Evolutionary conservation across 345 rosid species (phyloP), one percentile per base, ranked within the genome.

Genomic region (Citrus hindsii): DNA sequence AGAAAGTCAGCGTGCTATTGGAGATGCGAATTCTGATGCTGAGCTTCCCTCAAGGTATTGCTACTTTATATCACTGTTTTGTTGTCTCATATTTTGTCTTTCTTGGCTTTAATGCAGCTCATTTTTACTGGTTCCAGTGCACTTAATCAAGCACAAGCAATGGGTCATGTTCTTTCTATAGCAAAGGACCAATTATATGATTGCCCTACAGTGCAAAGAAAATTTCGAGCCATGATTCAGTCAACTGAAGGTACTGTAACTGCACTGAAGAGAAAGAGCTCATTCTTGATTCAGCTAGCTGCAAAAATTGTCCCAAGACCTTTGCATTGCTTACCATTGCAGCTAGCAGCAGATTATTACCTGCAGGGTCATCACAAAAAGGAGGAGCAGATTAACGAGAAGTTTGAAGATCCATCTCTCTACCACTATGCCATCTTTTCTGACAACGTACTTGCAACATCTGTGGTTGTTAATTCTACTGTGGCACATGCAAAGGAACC

Each of bases 391-490:
- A 82, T 79, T 74, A 83, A 79, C 73, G 89, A 75, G 42, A 92
- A 90, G 81, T 80, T 92, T 73, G 93, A 89, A 85, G 93, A 90
- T 85, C 87, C 91, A 80, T 89, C 92, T 77, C 90, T 97, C 67
- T 90, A 92, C 80, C 98, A 97, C 83, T 93, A 94, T 85, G 97
- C 99, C 9, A 90, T 96, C 78, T 96, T 96, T 80, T 96, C 99
- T 19, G 98, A 96, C 82, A 96, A 96, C 69, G 94, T 94, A 25
- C 88, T 96, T 60, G 99, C 99, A 18, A 90, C 98, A 77, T 92
- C 99, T 38, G 98, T 96, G 76, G 99, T 94, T 68, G 91, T 96
- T 80, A 96, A 94, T 87, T 96, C 99, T 74, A 92, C 97, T 3
- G 87, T 83, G 76, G 81, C 84, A 68, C 95, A 93, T 82, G 91